Evolutionary conservation across 1,284 basidiomycete genomes (phyloP).

Genomic region (Tylopilus orsonianus): DNA sequence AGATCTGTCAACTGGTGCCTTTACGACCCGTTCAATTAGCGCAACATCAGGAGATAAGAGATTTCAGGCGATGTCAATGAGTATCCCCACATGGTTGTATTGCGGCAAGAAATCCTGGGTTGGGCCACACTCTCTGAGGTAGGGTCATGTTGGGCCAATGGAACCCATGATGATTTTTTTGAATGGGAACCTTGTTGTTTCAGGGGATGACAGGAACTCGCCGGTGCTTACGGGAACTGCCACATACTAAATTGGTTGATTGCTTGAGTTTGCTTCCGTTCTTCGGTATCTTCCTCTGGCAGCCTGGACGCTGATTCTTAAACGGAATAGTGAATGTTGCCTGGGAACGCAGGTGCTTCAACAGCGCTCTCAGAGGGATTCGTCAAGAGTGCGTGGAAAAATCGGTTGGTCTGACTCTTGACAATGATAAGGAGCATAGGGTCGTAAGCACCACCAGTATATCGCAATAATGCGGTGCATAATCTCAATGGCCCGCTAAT

Average conservation of each 20-base stretch:
- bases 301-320: not conserved
- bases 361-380: conserved; percentile 1
- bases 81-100: conserved; percentile 29
- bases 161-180: not conserved
- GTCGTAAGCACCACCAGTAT: too few species aligned
- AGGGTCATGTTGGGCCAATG: not conserved
- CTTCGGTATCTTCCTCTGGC: not conserved
- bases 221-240: conserved; percentile 14
- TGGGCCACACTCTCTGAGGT: conserved; percentile 3
- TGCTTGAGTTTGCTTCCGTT: conserved; percentile 5
- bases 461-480: not conserved
- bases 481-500: not conserved
- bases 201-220: conserved; percentile 12
- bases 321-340: not conserved
- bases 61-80: conserved; percentile 5
- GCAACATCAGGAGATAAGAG: conserved; percentile 9
- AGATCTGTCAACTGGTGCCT: conserved; percentile 18
- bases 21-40: conserved; percentile 12
- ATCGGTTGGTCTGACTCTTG: not conserved
- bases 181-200: conserved; percentile 10
- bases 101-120: conserved; percentile 8
- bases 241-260: conserved; percentile 16
- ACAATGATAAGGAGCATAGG: not conserved
- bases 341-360: conserved; percentile 10
- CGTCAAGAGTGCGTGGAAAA: conserved; percentile 8